Evolutionary conservation across 495 filamentous ascomycete species (phyloP), one percentile per base, ranked within the genome.

Genomic region (Cladorrhinum samala): DNA sequence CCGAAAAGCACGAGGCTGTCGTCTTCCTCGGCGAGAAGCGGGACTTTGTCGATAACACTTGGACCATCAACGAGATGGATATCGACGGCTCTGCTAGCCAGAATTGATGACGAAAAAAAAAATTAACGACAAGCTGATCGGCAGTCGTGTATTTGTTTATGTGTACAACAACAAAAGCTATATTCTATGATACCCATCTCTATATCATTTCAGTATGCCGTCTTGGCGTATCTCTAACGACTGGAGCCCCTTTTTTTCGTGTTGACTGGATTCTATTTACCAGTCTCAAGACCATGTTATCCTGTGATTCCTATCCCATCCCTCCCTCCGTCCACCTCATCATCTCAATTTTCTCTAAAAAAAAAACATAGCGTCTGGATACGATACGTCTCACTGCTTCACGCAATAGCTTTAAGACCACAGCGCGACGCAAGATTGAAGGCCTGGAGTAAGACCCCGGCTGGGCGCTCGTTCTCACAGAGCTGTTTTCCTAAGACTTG

Each of bases 1-100:
- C 77, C 14, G 69, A 70, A 40, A 54, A 71, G 11, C 68, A 76
- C 49, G 75, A 76, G 44, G 72, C 76, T 58, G 56, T 89, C 60
- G 83, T 83, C 40, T 83, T 97, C 37, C 78, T 98, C 2, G 93
- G 93, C 25, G 85, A 95, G 74, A 86, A 82, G 74, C 89, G 84
- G 58, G 83, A 84, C 23, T 95, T 88, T 85, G 77, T 84, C 52
- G 77, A 80, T 61, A 55, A 59, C 30, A 70, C 69, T 20, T 81
- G 78, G 78, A 67, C 69, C 23, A 64, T 75, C 43, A 73, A 68
- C 46, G 75, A 80, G 52, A 75, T 81, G 64, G 70, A 77, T 46
- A 74, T 81, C 49, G 67, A 69, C 44, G 68, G 68, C 40, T 27
- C 65, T 21, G 64, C 70, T 68, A 57, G 54, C 9, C 9, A 45